A percentile compares a stretch with the other conserved stretches of the same genome.
Conservation (phyloP, 1,284 basidiomycete genomes). For the Pholiota adiposa region DNA sequence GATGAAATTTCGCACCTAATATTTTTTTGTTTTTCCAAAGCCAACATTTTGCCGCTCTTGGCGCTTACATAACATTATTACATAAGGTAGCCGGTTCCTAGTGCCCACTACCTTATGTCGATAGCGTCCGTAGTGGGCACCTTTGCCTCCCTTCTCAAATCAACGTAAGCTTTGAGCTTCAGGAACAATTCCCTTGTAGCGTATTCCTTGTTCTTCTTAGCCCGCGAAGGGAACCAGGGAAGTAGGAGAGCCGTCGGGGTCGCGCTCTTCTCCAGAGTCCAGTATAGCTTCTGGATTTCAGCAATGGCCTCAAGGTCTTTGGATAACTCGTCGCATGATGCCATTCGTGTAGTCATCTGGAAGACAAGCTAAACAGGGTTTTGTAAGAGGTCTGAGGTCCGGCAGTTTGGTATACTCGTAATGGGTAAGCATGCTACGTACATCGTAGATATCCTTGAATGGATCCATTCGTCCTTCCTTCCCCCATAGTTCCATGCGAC, state of each 20-base stretch:
- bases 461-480: slow-evolving; percentile 36
- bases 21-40: too few relatives aligned
- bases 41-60: too few relatives aligned
- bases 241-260: slow-evolving; percentile 36
- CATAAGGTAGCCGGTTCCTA: too few relatives aligned
- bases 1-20: too few relatives aligned
- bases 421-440: too few relatives aligned
- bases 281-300: slow-evolving; percentile 30
- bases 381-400: neutral
- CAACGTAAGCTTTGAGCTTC: slow-evolving; percentile 30
- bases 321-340: slow-evolving; percentile 39
- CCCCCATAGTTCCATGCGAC: slow-evolving; percentile 35
- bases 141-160: slow-evolving; percentile 27
- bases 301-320: slow-evolving; percentile 28
- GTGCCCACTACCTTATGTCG: too few relatives aligned
- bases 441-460: slow-evolving; percentile 39
- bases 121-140: slow-evolving; percentile 33
- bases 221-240: slow-evolving; percentile 38
- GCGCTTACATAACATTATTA: too few relatives aligned
- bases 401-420: too few relatives aligned
- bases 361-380: slow-evolving; percentile 37
- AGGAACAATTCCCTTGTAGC: slow-evolving; percentile 33
- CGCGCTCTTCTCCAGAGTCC: slow-evolving; percentile 35
- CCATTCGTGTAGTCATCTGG: slow-evolving; percentile 41
- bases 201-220: slow-evolving; percentile 29